Evolutionary conservation across 805 yeast genomes (phyloP).

Genomic region (Zygoascus tannicola): DNA sequence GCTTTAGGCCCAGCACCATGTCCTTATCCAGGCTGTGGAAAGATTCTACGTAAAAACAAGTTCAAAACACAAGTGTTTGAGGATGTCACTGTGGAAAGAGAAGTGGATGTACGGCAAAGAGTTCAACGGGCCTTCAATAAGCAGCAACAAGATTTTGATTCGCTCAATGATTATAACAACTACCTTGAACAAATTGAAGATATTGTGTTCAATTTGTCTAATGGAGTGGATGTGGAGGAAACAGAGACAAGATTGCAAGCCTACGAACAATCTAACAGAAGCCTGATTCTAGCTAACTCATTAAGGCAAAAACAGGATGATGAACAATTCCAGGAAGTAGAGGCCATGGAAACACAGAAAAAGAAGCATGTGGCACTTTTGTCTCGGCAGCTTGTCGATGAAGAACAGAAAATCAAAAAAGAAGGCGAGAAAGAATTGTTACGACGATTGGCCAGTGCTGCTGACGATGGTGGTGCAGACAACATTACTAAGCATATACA

Average conservation of each 20-base stretch:
- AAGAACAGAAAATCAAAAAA: constrained; percentile 35
- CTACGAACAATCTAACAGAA: constrained; percentile 62
- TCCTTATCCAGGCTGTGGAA: constrained; percentile 87
- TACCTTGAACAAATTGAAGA: constrained; percentile 81
- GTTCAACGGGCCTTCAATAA: constrained; percentile 73
- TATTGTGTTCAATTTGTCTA: constrained; percentile 64
- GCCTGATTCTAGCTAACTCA: constrained; percentile 67
- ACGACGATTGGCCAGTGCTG: constrained; percentile 40
- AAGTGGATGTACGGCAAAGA: constrained; percentile 79
- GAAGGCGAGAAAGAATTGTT: constrained; percentile 48
- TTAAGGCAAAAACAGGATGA: constrained; percentile 63
- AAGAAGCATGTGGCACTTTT: constrained; percentile 40
- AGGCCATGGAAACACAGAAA: constrained; percentile 62
- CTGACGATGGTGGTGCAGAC: constrained; percentile 32
- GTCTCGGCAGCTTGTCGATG: constrained; percentile 56
- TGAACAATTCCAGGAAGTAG: constrained; percentile 51
- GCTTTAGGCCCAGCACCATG: constrained; percentile 95
- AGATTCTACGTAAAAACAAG: constrained; percentile 74
- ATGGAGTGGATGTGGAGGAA: constrained; percentile 63
- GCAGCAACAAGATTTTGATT: constrained; percentile 60
- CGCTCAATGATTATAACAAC: constrained; percentile 52
- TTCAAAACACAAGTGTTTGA: constrained; percentile 92
- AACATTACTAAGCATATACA: constrained; percentile 38
- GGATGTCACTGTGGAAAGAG: constrained; percentile 81
- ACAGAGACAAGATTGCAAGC: constrained; percentile 51